Base-by-base conservation (phyloP, 805 yeast species). In the Blastobotrys mokoenaii region DNA sequence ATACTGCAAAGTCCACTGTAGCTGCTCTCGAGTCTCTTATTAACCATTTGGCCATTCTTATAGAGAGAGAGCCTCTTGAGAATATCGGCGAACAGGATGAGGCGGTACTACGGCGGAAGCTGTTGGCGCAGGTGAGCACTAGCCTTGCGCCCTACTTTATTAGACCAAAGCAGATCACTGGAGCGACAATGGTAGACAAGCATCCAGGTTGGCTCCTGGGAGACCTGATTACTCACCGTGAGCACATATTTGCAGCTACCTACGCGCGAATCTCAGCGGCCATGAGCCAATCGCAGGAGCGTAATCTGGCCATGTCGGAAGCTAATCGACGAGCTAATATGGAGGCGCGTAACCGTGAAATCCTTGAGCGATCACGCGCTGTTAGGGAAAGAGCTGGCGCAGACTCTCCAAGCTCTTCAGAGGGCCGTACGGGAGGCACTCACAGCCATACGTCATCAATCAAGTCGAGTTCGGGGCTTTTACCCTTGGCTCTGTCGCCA, bases 141-240 rank as follows among this genome's bases (percentile, higher is more conserved):
- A 41, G 50, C 17, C 32, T 60, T 30, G 55, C 62, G 1, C 49
- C 55, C 4, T 54, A 51, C 30, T 34, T 62, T 6, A 47, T 62
- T 37, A 50, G 66, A 22, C 67, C 66, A 2, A 50, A 64, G 15
- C 62, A 56, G 0, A 55, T 55, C 7, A 56, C 60, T 1, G 55
- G 59, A 0, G 39, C 55, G 7, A 35, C 45, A 12, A 52, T 55
- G 56, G 47, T 51, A 15, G 65, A 61, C 41, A 45, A 41, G 30
- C 66, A 62, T 44, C 65, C 66, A 1, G 41, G 39, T 8, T 33
- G 35, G 37, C 49, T 64, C 16, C 31, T 63, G 1, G 16, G 36
- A 6, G 62, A 56, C 34, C 46, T 64, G 35, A 47, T 64, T 16
- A 27, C 16, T 11, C 44, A 56, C 20, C 46, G 51, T 5, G 49